These are phyloP conservation scores for Pyracantha coccinea DNA, from an alignment of 331 rosid genomes.

Conservation along the genomic window DNA sequence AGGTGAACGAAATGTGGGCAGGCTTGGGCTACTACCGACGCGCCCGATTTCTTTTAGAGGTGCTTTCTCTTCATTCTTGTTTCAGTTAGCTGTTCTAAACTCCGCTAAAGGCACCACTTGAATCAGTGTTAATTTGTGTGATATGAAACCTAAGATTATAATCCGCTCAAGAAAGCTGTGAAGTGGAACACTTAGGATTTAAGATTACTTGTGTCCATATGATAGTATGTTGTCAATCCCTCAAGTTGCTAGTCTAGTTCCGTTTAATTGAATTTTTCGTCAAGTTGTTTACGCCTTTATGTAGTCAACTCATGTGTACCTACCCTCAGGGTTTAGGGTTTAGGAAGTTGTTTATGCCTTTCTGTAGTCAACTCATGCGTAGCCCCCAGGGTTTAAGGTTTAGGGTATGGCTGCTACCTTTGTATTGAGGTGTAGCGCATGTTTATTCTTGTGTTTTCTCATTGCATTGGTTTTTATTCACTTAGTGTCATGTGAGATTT, in stretches of 20 bases:
- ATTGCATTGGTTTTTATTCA: not conserved
- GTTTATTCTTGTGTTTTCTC: not conserved
- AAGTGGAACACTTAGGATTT: not conserved
- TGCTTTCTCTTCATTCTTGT: conserved; percentile 7
- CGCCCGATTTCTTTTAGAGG: conserved; percentile 95
- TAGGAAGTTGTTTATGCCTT: too few species aligned
- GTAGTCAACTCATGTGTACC: too few species aligned
- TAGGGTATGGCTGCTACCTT: not conserved
- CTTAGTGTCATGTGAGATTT: not conserved
- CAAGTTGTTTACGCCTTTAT: too few species aligned
- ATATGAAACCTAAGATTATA: too few species aligned
- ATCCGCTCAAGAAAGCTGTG: not conserved
- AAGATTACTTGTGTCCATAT: not conserved
- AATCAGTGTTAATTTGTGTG: not conserved
- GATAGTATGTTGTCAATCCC: not conserved
- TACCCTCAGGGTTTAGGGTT: too few species aligned
- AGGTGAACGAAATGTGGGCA: conserved; percentile 95
- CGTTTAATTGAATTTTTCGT: not conserved
- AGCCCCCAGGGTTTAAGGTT: too few species aligned
- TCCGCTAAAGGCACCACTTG: not conserved
- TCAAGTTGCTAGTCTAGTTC: too few species aligned
- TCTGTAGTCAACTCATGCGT: too few species aligned
- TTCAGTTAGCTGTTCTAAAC: not conserved
- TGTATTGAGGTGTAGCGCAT: not conserved
- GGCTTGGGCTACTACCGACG: conserved; percentile 92